Evolutionary conservation across 768 basidiomycete species (phyloP).

Genomic region (Collybia sordida): DNA sequence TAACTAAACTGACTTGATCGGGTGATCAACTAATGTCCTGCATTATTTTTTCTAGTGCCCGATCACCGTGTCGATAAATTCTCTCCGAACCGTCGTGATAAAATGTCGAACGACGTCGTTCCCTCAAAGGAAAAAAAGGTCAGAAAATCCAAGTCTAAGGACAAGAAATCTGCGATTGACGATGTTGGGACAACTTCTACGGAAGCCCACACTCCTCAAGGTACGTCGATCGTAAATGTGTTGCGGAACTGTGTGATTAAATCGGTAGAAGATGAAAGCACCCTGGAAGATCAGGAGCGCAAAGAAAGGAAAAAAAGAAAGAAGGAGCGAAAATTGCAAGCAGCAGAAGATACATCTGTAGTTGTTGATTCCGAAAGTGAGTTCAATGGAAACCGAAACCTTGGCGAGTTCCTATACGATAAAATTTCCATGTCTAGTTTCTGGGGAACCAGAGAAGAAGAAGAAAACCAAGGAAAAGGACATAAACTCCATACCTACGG

Average conservation of each 20-base stretch:
- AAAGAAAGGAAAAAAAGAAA: constrained; percentile 22
- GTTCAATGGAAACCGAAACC: not conserved
- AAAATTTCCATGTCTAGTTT: no score
- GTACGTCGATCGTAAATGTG: not conserved
- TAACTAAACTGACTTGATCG: no score
- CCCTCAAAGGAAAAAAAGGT: constrained; percentile 19
- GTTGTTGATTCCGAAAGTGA: constrained; percentile 18
- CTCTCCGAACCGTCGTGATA: not conserved
- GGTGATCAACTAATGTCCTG: not conserved
- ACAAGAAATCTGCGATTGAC: constrained; percentile 7
- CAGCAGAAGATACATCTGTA: constrained; percentile 9
- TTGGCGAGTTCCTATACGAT: no score
- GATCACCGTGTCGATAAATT: constrained; percentile 1
- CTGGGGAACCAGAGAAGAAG: constrained; percentile 20
- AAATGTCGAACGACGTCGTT: constrained; percentile 27
- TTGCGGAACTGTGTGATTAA: constrained; percentile 2
- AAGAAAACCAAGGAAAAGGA: constrained; percentile 26
- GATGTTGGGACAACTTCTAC: not conserved
- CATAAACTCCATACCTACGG: not conserved
- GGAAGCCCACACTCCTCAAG: not conserved
- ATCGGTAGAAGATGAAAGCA: constrained; percentile 15
- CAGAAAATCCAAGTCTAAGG: constrained; percentile 24
- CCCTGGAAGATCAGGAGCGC: constrained; percentile 21
- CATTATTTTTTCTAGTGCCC: not conserved
- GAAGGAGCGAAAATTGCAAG: constrained; percentile 14